Percentiles rank a stretch among this genome's conserved stretches.
phyloP scores from a whole-genome alignment of 352 stramenopile species.

The Pythium rhizo-oryzae region DNA sequence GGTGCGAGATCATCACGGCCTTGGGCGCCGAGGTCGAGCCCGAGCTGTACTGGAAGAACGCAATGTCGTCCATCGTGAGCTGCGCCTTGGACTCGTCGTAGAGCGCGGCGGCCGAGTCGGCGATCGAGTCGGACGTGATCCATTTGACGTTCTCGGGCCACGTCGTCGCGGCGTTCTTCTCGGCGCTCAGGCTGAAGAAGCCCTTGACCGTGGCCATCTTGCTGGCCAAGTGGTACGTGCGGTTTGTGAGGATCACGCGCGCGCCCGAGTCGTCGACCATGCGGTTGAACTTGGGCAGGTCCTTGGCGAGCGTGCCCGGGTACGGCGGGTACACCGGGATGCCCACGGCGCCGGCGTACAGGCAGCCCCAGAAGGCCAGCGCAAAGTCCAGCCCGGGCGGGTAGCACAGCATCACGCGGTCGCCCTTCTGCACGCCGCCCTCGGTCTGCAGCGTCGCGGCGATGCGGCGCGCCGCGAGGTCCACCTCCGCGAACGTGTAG shows the following conservation, averaged over 20 bases:
- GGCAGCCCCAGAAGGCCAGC: conserved; percentile 76
- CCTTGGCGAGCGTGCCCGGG: conserved; percentile 68
- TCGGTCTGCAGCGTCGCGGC: conserved; percentile 62
- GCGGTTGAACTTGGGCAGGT: conserved; percentile 80
- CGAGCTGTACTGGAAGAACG: conserved; percentile 88
- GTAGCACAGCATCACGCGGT: conserved; percentile 81
- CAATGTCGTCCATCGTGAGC: conserved; percentile 56
- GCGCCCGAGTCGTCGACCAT: conserved; percentile 75
- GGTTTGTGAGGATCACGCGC: conserved; percentile 68
- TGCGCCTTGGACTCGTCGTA: conserved; percentile 54
- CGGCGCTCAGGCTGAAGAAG: conserved; percentile 68
- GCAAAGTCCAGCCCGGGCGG: conserved; percentile 78
- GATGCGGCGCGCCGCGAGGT: conserved; percentile 60
- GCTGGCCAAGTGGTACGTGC: conserved; percentile 77
- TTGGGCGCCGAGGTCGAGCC: conserved; percentile 82
- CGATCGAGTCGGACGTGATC: conserved; percentile 70
- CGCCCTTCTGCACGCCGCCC: conserved; percentile 50
- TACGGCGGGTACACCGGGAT: conserved; percentile 83
- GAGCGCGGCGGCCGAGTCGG: conserved; percentile 47
- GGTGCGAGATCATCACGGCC: conserved; percentile 85
- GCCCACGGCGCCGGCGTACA: conserved; percentile 71
- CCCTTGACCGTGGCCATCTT: conserved; percentile 82
- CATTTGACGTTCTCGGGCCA: conserved; percentile 73
- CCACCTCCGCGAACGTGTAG: conserved; percentile 73
- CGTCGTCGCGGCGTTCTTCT: conserved; percentile 41